Base-by-base conservation (phyloP, 2,329 filamentous ascomycete genomes). In the Madurella mycetomatis region DNA sequence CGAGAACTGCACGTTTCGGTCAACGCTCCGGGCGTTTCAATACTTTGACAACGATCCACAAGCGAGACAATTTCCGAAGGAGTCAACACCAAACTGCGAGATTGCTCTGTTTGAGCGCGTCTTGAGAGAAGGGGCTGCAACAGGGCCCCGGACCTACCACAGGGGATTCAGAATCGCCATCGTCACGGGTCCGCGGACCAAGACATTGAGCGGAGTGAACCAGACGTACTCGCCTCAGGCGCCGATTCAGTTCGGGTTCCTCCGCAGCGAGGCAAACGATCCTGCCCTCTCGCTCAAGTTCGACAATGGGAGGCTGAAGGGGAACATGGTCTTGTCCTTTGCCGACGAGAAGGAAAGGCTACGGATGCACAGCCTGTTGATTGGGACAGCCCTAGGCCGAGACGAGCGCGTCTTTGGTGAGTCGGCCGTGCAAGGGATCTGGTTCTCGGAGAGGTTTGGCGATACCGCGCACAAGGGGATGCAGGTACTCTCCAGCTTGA, bases 301-400 rank as follows among this genome's bases (percentile, higher is more conserved):
- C 49, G 83, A 84, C 45, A 86, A 86, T 61, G 79, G 80, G 9
- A 78, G 81, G 18, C 75, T 80, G 41, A 83, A 84, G 55, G 87
- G 87, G 37, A 84, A 82, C 2, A 87, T 92, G 78, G 79, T 92
- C 17, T 75, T 95, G 61, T 86, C 88, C 0, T 96, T 96, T 70
- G 77, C 81, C 25, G 84, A 91, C 53, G 76, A 81, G n/a, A 81
- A 83, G 54, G 86, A 91, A 60, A 82, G 90, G 13, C 78, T 85
- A 47, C 78, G 77, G 32, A 79, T 95, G 49, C 87, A 92, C 66
- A 86, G 83, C 16, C 74, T 90, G 1, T 75, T 95, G 16, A 86
- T 86, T 1, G 89, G 88, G 2, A 86, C 87, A 57, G 77, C 82
- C n/a, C 72, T 91, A 16, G 77, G 81, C 15, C 74, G 80, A 1